Percentiles rank a stretch among this genome's conserved stretches.
These are phyloP conservation scores for Letharia columbiana DNA, from an alignment of 495 filamentous ascomycete genomes.

Conservation along the genomic window DNA sequence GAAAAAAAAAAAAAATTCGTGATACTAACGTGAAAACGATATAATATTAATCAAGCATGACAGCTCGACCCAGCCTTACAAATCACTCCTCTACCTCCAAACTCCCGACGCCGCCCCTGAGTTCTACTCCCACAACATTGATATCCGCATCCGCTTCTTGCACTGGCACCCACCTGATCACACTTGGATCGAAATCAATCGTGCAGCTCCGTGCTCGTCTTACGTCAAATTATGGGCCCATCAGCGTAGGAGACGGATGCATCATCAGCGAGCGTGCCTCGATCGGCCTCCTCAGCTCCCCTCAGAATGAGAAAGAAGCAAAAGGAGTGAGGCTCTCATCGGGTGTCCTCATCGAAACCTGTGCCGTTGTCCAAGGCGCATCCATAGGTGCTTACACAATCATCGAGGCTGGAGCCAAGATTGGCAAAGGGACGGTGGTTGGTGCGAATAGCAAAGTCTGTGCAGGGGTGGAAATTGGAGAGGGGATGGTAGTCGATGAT, in stretches of 20 bases:
- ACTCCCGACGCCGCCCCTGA: constrained; percentile 15
- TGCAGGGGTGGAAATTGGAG: constrained; percentile 14
- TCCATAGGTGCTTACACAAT: constrained; percentile 53
- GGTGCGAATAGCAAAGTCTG: constrained; percentile 47
- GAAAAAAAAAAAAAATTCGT: too few relatives aligned
- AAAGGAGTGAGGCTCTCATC: constrained; percentile 53
- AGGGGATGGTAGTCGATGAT: constrained; percentile 17
- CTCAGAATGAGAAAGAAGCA: constrained; percentile 2
- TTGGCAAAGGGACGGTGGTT: constrained; percentile 54
- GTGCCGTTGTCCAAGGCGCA: constrained; percentile 34
- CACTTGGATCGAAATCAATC: constrained; percentile 51
- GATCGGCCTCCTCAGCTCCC: constrained; percentile 31
- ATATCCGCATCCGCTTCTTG: constrained; percentile 58
- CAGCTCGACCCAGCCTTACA: constrained; percentile 9
- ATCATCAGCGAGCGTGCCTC: constrained; percentile 58
- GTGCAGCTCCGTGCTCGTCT: constrained; percentile 62
- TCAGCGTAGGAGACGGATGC: constrained; percentile 55
- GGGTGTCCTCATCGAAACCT: constrained; percentile 51
- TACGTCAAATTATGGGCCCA: constrained; percentile 47
- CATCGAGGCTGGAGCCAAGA: constrained; percentile 50
- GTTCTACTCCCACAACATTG: constrained; percentile 46
- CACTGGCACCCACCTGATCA: constrained; percentile 54
- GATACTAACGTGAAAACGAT: too few relatives aligned
- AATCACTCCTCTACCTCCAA: constrained; percentile 15
- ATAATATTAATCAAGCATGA: too few relatives aligned